Percentiles rank a stretch among this genome's conserved stretches.
phyloP scores from a whole-genome alignment of 495 filamentous ascomycete species.

The Daldinia caldariorum region DNA sequence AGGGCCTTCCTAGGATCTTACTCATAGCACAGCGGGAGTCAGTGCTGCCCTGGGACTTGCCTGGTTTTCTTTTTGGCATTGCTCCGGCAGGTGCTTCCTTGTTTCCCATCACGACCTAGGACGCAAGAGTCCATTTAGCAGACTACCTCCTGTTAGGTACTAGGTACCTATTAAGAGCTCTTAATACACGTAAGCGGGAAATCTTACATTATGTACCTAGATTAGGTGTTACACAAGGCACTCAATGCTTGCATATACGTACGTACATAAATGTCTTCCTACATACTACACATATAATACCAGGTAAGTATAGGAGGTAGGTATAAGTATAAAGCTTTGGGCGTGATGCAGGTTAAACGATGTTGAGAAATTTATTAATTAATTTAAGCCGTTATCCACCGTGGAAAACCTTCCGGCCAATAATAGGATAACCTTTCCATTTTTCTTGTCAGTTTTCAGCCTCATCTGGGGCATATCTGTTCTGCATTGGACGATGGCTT shows the following conservation, averaged over 20 bases:
- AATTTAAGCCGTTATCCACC: conserved; percentile 19
- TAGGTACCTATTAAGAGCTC: neutral
- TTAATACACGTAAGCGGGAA: no score
- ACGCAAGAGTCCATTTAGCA: neutral
- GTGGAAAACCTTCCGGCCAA: conserved; percentile 30
- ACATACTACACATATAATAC: neutral
- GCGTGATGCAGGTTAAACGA: conserved; percentile 4
- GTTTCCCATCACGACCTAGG: neutral
- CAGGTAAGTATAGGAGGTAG: neutral
- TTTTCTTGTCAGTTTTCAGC: conserved; percentile 30
- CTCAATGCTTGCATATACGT: no score
- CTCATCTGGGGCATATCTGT: conserved; percentile 30
- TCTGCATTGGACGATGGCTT: conserved; percentile 20
- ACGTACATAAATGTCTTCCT: neutral
- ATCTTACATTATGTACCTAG: no score
- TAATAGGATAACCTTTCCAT: neutral
- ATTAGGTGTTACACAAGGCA: no score
- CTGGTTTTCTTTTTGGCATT: neutral
- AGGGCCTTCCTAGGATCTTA: conserved; percentile 5
- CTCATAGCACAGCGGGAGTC: conserved; percentile 30
- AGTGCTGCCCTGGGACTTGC: conserved; percentile 12
- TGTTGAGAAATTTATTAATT: conserved; percentile 19
- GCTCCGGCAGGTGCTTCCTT: conserved; percentile 1
- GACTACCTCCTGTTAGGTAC: neutral
- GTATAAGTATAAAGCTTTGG: no score